Base-by-base conservation (phyloP, 805 yeast genomes). In the Ogataea nonfermentans region DNA sequence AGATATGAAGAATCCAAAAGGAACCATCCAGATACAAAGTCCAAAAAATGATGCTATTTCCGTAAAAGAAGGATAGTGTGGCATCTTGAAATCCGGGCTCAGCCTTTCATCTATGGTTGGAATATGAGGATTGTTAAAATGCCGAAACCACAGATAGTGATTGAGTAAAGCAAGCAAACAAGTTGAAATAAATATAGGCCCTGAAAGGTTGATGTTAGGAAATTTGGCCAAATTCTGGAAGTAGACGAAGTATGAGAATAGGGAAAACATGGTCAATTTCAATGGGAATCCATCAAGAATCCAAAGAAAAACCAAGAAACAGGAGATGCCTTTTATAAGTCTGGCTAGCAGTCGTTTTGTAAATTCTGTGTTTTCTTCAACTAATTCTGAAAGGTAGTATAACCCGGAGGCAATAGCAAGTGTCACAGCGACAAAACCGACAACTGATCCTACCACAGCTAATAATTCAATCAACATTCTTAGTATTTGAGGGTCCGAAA, bases 21-120 rank as follows among this genome's bases (percentile, higher is more conserved):
- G 99, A 20, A 93, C 76, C 43, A 91, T 73, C 99, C 99, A 93
- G 13, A 93, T 81, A 53, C 93, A 81, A 29, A 93, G 65, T 1
- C 96, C 99, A 58, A 93, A 90, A 61, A 93, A 93, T 3, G 96
- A 84, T n/a, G 96, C 86, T 4, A 93, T 86, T 58, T 93, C 96
- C 1, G 89, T 71, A 56, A 91, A 91, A 9, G 84, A 71, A 2
- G 95, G 95, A 38, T 86, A 75, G 32, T 77, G 74, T 10, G 84
- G 84, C 32, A 85, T 76, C 15, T 63, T 63, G 54, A 79, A 82
- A 34, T 71, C 71, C 34, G 85, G 73, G 48, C 66, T 71, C 54
- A 81, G 66, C 51, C 84, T 61, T 48, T 69, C 75, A 45, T 73
- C 71, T 48, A 83, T 72, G 27, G 93, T 81, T 9, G 95, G 91